Evolutionary conservation across 169 alveolate genomes (phyloP), one percentile per base, ranked within the genome.

Genomic region (Neospora caninum): DNA sequence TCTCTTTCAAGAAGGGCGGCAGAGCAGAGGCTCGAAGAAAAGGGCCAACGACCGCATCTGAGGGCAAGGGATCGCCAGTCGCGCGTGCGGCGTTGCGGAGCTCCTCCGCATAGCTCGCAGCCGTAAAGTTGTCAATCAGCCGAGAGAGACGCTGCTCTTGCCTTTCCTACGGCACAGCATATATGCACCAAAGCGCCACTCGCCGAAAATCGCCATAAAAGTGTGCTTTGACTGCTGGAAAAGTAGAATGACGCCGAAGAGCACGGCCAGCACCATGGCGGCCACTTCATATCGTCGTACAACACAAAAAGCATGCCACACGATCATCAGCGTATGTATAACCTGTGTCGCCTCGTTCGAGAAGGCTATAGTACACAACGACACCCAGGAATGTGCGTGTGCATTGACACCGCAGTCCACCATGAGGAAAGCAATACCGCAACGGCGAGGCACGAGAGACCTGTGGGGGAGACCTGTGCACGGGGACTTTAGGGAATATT

Each of bases 141-240:
- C 89, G 89, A n/a, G 70, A 18, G 27, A 82, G 34, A 41, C 89
- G 89, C 67, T 82, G 69, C 41, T 82, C 69, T n/a, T 82, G 89
- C n/a, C 89, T 42, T 41, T 82, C 89, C 89, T 82, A 69, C 0
- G 13, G 34, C 53, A 78, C 43, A 78, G 43, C 87, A n/a, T 64
- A 0, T n/a, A 49, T 0, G 58, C 58, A 49, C 58, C n/a, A 49
- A 49, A 49, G 78, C 36, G 25, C 78, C 78, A 29, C 34, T 64
- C 78, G 78, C 78, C 29, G 29, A 29, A 0, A 27, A 4, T 64
- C 78, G 4, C 31, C 29, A 4, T 20, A 64, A 0, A 64, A 64
- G 36, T n/a, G 78, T 64, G 10, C 78, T n/a, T 20, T 20, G 10
- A 6, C 78, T 29, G 34, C 36, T 64, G 36, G 18, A 64, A 25